phyloP scores from a whole-genome alignment of 805 yeast species.

The Huiozyma sinensis region DNA sequence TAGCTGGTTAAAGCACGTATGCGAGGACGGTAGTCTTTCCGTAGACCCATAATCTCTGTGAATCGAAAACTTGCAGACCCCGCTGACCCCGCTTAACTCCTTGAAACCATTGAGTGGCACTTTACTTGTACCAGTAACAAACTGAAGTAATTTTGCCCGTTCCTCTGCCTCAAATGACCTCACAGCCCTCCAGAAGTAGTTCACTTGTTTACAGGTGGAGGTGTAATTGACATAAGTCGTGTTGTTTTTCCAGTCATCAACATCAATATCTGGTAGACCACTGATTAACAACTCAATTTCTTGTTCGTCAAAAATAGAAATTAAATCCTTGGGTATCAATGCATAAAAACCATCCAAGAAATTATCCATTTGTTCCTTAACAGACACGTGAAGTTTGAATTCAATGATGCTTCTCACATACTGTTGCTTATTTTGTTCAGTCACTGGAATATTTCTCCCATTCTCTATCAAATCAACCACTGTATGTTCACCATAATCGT shows the following conservation, averaged over 20 bases:
- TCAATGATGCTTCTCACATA: slow-evolving; percentile 82
- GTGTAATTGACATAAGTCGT: slow-evolving; percentile 74
- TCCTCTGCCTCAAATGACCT: slow-evolving; percentile 89
- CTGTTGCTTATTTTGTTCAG: slow-evolving; percentile 83
- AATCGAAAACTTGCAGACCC: slow-evolving; percentile 75
- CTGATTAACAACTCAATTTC: slow-evolving; percentile 86
- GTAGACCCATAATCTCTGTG: slow-evolving; percentile 80
- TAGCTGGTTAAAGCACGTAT: slow-evolving; percentile 92
- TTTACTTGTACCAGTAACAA: slow-evolving; percentile 94
- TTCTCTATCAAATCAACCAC: slow-evolving; percentile 69
- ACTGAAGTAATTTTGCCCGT: slow-evolving; percentile 85
- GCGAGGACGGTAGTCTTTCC: slow-evolving; percentile 87
- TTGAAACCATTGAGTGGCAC: slow-evolving; percentile 93
- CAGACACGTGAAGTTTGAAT: slow-evolving; percentile 72
- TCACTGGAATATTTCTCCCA: slow-evolving; percentile 78
- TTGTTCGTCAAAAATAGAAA: slow-evolving; percentile 87
- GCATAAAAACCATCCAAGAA: slow-evolving; percentile 84
- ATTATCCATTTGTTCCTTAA: slow-evolving; percentile 77
- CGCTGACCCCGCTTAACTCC: slow-evolving; percentile 79
- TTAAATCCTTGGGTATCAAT: slow-evolving; percentile 71
- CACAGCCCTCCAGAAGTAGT: slow-evolving; percentile 98
- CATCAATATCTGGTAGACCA: slow-evolving; percentile 93
- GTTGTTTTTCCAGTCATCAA: slow-evolving; percentile 90
- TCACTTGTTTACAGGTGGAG: slow-evolving; percentile 73
- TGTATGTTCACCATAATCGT: slow-evolving; percentile 86